Conservation (phyloP, 805 yeast species). For the Yarrowia alimentaria region DNA sequence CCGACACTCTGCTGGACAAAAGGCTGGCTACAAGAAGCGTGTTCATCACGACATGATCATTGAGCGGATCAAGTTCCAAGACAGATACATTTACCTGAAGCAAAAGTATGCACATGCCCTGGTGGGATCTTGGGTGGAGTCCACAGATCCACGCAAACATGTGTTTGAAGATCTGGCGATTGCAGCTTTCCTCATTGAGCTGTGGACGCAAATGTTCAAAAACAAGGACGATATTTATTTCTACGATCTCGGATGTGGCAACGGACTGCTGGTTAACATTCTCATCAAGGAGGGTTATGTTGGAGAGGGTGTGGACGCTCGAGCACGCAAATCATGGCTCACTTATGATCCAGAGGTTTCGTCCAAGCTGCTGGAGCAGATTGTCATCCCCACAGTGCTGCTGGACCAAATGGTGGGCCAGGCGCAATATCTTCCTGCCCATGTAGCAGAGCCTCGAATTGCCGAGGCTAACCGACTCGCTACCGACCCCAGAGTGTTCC, state of each 20-base stretch:
- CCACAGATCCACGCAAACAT: conserved; percentile 92
- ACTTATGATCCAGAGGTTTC: conserved; percentile 67
- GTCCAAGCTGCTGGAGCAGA: conserved; percentile 62
- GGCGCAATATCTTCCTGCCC: conserved; percentile 13
- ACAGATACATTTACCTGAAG: conserved; percentile 73
- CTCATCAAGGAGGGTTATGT: conserved; percentile 72
- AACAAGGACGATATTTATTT: conserved; percentile 55
- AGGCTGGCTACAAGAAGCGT: conserved; percentile 80
- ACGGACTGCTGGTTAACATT: conserved; percentile 79
- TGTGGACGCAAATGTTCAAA: conserved; percentile 63
- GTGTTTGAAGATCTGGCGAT: conserved; percentile 95
- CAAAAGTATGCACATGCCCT: conserved; percentile 73
- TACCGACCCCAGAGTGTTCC: conserved; percentile 13
- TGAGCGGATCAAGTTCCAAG: conserved; percentile 77
- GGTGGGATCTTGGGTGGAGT: conserved; percentile 86
- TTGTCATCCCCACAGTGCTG: conserved; percentile 74
- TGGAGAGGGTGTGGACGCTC: conserved; percentile 87
- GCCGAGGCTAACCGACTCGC: conserved; percentile 14
- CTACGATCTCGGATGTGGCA: conserved; percentile 93
- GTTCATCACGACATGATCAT: conserved; percentile 88
- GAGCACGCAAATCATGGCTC: conserved; percentile 85
- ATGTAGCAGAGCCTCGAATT: neutral
- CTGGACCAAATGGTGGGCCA: conserved; percentile 42
- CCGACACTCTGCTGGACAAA: conserved; percentile 81
- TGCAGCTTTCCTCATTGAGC: conserved; percentile 87